Evolutionary conservation across 345 rosid species (phyloP), one percentile per base, ranked within the genome.

Genomic region (Euphorbia lathyris): DNA sequence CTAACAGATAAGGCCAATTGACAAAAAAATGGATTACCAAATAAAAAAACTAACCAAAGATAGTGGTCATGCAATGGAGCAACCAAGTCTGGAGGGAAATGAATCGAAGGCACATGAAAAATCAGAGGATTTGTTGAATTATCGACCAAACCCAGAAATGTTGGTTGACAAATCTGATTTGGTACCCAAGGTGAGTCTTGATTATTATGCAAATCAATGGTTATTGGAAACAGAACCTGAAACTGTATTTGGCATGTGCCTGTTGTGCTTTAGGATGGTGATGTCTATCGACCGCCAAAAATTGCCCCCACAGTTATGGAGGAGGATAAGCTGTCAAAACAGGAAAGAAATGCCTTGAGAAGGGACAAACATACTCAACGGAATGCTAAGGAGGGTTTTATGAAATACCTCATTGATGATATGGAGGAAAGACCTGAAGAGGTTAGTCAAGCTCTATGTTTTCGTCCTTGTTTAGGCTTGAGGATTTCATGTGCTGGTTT

Each of bases 1-100:
- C 56, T 12, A 43, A 75, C 85, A 95, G 97, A 86, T 95, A 67
- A 89, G 96, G 47, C 92, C 92, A 12, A 88, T 95, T 47, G 99
- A 92, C 82, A 92, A 90, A 63, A 95, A 88, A 55, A 89, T 90
- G 63, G 93, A 95, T 22, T 95, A 95, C 83, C 97, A 92, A 82
- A 82, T 92, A 63, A 88, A 90, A 80, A 95, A 92, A 84, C 90
- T 95, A 65, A 84, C 85, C 0, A 85, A 78, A 67, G 82, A 75
- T 23, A 53, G 74, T 66, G 83, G 58, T 17, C 79, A 71, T 67
- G 73, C 78, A 26, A 22, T 64, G 19, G 87, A 73, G 48, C 73
- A 75, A 78, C 67, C 64, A 60, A 71, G 53, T 52, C 56, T 72
- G 42, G 77, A 80, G 56, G 88, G 69, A 71, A 84, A 73, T 36